Percentiles rank a stretch among this genome's conserved stretches.
Conservation (phyloP, 2,329 filamentous ascomycete species). For the Pseudohalonectria lignicola region DNA sequence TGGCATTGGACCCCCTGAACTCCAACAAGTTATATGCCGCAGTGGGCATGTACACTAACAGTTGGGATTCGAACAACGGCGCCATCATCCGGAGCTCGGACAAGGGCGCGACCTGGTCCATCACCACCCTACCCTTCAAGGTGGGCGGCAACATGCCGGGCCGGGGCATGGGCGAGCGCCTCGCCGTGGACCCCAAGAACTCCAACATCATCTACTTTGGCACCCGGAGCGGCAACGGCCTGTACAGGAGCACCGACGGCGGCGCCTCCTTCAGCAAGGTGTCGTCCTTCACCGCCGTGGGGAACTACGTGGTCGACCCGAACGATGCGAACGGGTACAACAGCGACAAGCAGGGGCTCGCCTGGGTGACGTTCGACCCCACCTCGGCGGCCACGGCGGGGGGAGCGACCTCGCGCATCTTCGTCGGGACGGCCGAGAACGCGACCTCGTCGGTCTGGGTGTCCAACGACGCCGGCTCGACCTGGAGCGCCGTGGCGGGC, state of each 20-base stretch:
- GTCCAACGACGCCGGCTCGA: constrained; percentile 39
- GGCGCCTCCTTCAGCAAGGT: constrained; percentile 44
- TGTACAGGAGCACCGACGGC: constrained; percentile 46
- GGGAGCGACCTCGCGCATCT: constrained; percentile 43
- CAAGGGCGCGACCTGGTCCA: constrained; percentile 38
- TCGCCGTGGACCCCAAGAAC: constrained; percentile 46
- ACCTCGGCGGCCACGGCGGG: constrained; percentile 26
- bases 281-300: constrained; percentile 35
- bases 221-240: constrained; percentile 44
- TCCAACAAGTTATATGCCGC: constrained; percentile 40
- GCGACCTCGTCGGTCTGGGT: constrained; percentile 40
- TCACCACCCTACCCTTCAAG: constrained; percentile 42
- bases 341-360: constrained; percentile 33
- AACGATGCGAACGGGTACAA: constrained; percentile 31
- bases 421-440: constrained; percentile 43
- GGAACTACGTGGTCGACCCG: constrained; percentile 34
- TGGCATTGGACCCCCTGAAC: constrained; percentile 44
- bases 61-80: constrained; percentile 45
- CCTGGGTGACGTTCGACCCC: constrained; percentile 44
- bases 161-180: constrained; percentile 45
- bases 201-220: constrained; percentile 47
- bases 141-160: constrained; percentile 53
- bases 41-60: constrained; percentile 47
- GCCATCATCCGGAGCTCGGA: constrained; percentile 43
- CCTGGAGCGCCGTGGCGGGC: constrained; percentile 36